Percentiles rank a stretch among this genome's conserved stretches.
Evolutionary conservation across 2,329 filamentous ascomycete genomes (phyloP).

Genomic region (Salinomyces thailandicus): DNA sequence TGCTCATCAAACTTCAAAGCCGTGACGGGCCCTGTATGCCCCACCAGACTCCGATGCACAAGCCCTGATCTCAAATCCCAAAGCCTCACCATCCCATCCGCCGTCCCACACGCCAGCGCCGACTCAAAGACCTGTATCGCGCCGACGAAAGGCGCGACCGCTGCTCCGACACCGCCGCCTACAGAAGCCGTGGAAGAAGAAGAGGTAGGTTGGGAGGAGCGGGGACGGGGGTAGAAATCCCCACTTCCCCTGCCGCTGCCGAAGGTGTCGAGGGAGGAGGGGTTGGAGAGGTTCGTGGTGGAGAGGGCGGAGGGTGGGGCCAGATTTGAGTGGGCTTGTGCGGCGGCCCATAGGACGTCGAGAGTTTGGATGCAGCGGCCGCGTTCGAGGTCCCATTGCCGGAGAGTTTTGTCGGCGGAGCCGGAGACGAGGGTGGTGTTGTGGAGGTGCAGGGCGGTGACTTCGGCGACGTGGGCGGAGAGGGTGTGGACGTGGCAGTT

Average conservation of each 20-base stretch:
- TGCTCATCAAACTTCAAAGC: constrained; percentile 93
- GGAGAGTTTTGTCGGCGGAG: constrained; percentile 90
- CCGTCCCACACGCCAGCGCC: constrained; percentile 88
- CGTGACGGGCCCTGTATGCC: constrained; percentile 89
- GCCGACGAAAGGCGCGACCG: constrained; percentile 81
- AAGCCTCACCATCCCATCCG: constrained; percentile 89
- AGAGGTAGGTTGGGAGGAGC: not conserved
- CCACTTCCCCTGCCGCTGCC: too few species aligned
- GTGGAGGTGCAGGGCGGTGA: constrained; percentile 85
- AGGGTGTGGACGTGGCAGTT: constrained; percentile 85
- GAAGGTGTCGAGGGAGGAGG: constrained; percentile 1
- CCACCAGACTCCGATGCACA: constrained; percentile 91
- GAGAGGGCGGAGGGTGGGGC: constrained; percentile 29
- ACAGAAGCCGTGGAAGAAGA: not conserved
- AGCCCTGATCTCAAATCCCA: constrained; percentile 96
- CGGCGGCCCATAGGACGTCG: constrained; percentile 91
- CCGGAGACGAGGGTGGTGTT: constrained; percentile 87
- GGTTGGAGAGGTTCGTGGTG: constrained; percentile 42
- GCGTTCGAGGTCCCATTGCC: constrained; percentile 95
- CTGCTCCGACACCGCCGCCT: constrained; percentile 41
- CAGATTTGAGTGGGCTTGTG: constrained; percentile 48
- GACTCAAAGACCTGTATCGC: constrained; percentile 93
- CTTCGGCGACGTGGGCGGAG: constrained; percentile 82
- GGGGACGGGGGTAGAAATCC: too few species aligned
- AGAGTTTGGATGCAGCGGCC: constrained; percentile 96